These are phyloP conservation scores for Artemisia annua DNA, from an alignment of 129 eudicot genomes.

Conservation along the genomic window DNA sequence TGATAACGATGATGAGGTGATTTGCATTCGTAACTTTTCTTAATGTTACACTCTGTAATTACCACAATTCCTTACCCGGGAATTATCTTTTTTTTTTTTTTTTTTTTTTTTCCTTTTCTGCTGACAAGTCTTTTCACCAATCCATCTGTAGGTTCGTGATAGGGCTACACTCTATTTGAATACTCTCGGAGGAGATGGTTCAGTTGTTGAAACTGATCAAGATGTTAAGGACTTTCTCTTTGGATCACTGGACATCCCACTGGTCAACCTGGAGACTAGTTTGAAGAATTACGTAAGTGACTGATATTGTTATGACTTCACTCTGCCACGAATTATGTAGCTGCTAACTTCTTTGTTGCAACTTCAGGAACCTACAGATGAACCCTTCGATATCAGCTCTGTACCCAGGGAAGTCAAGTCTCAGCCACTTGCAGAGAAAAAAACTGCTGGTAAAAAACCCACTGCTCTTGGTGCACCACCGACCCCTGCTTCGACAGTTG, in stretches of 20 bases:
- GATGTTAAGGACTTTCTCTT: slow-evolving; percentile 83
- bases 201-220: slow-evolving; percentile 83
- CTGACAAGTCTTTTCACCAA: background rate
- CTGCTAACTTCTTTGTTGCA: slow-evolving; percentile 14
- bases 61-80: too few species aligned
- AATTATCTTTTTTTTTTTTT: too few species aligned
- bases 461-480: slow-evolving; percentile 82
- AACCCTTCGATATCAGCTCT: slow-evolving; percentile 73
- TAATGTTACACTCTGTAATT: too few species aligned
- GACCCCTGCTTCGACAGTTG: slow-evolving; percentile 65
- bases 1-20: slow-evolving; percentile 97
- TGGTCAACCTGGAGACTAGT: slow-evolving; percentile 77
- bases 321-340: background rate
- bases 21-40: slow-evolving; percentile 15
- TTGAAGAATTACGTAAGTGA: slow-evolving; percentile 84
- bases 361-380: slow-evolving; percentile 82
- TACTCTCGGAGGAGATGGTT: slow-evolving; percentile 88
- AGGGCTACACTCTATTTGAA: slow-evolving; percentile 90
- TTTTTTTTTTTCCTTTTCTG: too few species aligned
- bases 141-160: slow-evolving; percentile 76
- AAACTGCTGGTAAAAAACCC: slow-evolving; percentile 81
- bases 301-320: slow-evolving; percentile 3
- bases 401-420: slow-evolving; percentile 87
- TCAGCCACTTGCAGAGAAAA: slow-evolving; percentile 89
- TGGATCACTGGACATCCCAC: slow-evolving; percentile 81